phyloP scores from a whole-genome alignment of 164 flowering plant genomes.

The Santalum album region DNA sequence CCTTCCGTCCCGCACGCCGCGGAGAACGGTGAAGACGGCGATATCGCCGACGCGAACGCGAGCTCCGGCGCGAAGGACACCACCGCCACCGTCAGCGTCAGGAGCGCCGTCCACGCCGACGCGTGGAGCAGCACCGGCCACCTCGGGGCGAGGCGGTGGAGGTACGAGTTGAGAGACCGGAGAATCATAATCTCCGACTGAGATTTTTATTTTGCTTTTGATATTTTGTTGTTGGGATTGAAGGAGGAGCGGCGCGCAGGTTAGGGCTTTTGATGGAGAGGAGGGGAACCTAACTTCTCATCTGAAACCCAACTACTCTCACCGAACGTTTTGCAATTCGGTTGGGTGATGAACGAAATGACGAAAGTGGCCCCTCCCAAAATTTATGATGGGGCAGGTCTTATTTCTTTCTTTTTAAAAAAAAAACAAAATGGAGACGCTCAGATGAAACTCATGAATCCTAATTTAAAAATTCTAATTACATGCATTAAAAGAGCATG shows the following conservation, averaged over 20 bases:
- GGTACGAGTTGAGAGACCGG: slow-evolving; percentile 7
- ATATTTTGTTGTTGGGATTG: too few relatives aligned
- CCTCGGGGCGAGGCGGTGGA: slow-evolving; percentile 11
- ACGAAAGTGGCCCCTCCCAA: too few relatives aligned
- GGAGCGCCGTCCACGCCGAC: slow-evolving; percentile 42
- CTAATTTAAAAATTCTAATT: too few relatives aligned
- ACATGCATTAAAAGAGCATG: too few relatives aligned
- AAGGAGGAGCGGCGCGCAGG: not conserved
- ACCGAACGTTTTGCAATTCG: slow-evolving; percentile 1
- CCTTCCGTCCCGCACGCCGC: slow-evolving; percentile 15
- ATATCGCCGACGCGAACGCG: slow-evolving; percentile 39
- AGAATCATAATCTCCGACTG: too few relatives aligned
- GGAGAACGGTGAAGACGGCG: slow-evolving; percentile 32
- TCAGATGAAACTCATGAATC: too few relatives aligned
- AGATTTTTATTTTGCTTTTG: too few relatives aligned
- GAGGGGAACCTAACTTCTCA: slow-evolving; percentile 10
- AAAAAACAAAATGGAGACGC: too few relatives aligned
- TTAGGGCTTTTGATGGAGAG: slow-evolving; percentile 2
- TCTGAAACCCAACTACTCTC: slow-evolving; percentile 20
- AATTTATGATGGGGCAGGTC: too few relatives aligned
- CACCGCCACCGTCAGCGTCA: slow-evolving; percentile 41
- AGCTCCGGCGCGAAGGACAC: slow-evolving; percentile 58
- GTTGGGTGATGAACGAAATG: not conserved
- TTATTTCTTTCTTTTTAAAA: too few relatives aligned
- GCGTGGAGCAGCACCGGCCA: slow-evolving; percentile 42